These are phyloP conservation scores for Microsporum canis DNA, from an alignment of 2,329 filamentous ascomycete genomes.

Conservation along the genomic window DNA sequence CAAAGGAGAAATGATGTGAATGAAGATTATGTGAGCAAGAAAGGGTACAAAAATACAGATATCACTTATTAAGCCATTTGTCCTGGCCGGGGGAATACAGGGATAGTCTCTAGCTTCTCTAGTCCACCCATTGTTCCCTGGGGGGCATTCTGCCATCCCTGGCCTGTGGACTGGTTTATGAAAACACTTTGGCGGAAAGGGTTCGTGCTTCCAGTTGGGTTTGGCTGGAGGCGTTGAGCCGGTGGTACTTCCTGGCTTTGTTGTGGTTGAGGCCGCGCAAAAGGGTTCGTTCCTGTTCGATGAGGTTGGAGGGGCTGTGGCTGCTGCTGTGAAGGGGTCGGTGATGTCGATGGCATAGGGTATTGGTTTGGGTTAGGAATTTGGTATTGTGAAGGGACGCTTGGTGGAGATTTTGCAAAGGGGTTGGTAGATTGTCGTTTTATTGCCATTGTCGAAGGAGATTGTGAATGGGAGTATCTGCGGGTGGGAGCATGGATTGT, in stretches of 20 bases:
- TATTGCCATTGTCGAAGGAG: slow-evolving; percentile 33
- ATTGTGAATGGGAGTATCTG: slow-evolving; percentile 34
- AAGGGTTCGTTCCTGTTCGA: slow-evolving; percentile 62
- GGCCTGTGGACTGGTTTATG: slow-evolving; percentile 75
- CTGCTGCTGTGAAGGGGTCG: slow-evolving; percentile 38
- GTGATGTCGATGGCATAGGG: slow-evolving; percentile 25
- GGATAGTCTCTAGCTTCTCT: slow-evolving; percentile 66
- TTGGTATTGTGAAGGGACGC: slow-evolving; percentile 18
- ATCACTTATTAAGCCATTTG: slow-evolving; percentile 22
- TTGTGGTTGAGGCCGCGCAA: slow-evolving; percentile 41
- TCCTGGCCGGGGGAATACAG: slow-evolving; percentile 74
- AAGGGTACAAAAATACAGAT: not conserved
- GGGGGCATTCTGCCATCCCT: slow-evolving; percentile 70
- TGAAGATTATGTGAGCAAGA: not conserved
- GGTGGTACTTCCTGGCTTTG: slow-evolving; percentile 28
- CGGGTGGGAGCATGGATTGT: slow-evolving; percentile 64
- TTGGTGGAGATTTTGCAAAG: slow-evolving; percentile 55
- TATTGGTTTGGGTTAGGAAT: slow-evolving; percentile 29
- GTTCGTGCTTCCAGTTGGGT: slow-evolving; percentile 81
- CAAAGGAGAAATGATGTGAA: not conserved
- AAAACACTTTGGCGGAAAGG: slow-evolving; percentile 88
- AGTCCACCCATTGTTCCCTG: slow-evolving; percentile 65
- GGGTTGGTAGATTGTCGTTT: slow-evolving; percentile 69
- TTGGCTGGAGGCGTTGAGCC: slow-evolving; percentile 47
- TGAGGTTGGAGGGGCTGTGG: slow-evolving; percentile 42